These are phyloP conservation scores for Rhodotorula toruloides DNA, from an alignment of 768 basidiomycete genomes.

Conservation along the genomic window DNA sequence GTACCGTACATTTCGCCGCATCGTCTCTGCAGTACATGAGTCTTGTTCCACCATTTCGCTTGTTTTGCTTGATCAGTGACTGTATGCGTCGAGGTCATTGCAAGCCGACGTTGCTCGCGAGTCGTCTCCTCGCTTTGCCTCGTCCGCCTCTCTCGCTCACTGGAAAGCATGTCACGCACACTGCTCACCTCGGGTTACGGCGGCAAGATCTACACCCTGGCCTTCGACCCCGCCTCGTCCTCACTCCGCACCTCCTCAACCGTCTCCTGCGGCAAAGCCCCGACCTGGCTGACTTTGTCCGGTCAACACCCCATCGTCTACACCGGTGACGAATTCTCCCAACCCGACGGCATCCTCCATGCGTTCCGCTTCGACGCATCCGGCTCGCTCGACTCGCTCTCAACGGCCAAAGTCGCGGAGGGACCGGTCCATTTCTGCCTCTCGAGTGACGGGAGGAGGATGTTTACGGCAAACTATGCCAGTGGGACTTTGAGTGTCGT, in stretches of 20 bases:
- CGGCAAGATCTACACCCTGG: slow-evolving; percentile 18
- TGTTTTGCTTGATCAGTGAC: no score
- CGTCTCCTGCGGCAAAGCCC: slow-evolving; percentile 8
- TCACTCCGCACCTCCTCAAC: background rate
- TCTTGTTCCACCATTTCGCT: no score
- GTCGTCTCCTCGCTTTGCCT: background rate
- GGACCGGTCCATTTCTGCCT: slow-evolving; percentile 31
- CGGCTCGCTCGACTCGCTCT: background rate
- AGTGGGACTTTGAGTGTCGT: slow-evolving; percentile 1
- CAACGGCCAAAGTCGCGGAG: background rate
- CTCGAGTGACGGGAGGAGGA: background rate
- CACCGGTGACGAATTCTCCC: slow-evolving; percentile 32
- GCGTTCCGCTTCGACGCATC: background rate
- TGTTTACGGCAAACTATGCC: slow-evolving; percentile 29
- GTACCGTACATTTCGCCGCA: no score
- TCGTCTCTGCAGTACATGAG: no score
- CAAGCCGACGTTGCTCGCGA: no score
- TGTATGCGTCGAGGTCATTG: no score
- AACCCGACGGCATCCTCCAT: slow-evolving; percentile 8
- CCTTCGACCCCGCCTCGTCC: slow-evolving; percentile 3
- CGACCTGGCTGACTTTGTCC: slow-evolving; percentile 24
- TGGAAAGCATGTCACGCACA: background rate
- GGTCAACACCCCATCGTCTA: slow-evolving; percentile 8
- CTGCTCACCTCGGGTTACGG: slow-evolving; percentile 27
- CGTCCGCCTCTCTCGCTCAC: background rate